Evolutionary conservation across 177 flowering plant species (phyloP).

Genomic region (Telopea speciosissima): DNA sequence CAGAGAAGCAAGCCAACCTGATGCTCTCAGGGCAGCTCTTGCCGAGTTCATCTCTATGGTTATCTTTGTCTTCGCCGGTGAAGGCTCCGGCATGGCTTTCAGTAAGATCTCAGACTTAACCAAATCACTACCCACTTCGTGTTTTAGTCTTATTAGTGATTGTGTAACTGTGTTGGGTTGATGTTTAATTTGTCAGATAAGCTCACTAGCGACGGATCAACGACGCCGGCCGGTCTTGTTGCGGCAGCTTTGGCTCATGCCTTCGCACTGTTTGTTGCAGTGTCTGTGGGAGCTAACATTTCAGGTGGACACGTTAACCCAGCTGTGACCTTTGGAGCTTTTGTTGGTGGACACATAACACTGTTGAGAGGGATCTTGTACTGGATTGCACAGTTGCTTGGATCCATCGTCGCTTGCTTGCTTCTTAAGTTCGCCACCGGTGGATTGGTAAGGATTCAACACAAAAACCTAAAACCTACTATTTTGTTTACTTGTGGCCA

Average conservation of each 20-base stretch:
- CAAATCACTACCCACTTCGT: too few relatives aligned
- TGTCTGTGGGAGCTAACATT: constrained; percentile 72
- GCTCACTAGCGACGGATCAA: constrained; percentile 40
- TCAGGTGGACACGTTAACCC: constrained; percentile 89
- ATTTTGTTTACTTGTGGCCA: too few relatives aligned
- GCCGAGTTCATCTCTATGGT: constrained; percentile 73
- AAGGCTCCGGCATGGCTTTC: constrained; percentile 19
- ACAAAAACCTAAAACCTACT: too few relatives aligned
- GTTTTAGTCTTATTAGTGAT: too few relatives aligned
- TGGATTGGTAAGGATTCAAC: constrained; percentile 40
- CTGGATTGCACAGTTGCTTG: constrained; percentile 69
- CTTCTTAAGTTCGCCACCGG: constrained; percentile 48
- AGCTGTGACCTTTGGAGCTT: constrained; percentile 76
- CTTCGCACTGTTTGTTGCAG: constrained; percentile 64
- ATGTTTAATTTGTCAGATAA: constrained; percentile 44
- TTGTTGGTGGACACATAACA: constrained; percentile 66
- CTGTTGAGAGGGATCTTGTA: constrained; percentile 52
- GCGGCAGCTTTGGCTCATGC: constrained; percentile 64
- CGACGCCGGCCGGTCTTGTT: constrained; percentile 52
- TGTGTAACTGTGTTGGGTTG: not conserved
- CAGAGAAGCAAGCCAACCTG: constrained; percentile 61
- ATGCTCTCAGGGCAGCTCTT: constrained; percentile 49
- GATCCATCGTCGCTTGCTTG: constrained; percentile 35
- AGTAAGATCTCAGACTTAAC: constrained; percentile 26
- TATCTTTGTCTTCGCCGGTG: constrained; percentile 80